These are phyloP conservation scores for Chaetomium strumarium DNA, from an alignment of 2,329 filamentous ascomycete species.

Conservation along the genomic window DNA sequence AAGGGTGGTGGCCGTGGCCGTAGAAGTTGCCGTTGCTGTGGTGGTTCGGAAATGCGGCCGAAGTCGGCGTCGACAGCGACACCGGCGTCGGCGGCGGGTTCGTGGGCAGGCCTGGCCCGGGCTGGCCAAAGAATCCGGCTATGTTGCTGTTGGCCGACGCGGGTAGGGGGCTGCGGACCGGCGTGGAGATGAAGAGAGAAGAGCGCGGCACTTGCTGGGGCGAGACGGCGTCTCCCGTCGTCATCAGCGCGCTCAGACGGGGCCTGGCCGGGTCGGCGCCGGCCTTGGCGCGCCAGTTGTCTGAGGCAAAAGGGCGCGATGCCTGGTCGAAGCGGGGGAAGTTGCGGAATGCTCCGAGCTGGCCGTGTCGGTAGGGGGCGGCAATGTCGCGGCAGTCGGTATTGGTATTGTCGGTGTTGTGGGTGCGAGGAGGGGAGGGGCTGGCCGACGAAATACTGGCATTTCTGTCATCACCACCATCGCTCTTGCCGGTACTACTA, in stretches of 20 bases:
- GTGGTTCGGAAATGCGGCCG: background rate
- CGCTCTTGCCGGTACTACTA: background rate
- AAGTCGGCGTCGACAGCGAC: slow-evolving; percentile 2
- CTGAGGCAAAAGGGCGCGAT: slow-evolving; percentile 7
- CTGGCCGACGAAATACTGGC: background rate
- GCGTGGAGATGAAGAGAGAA: background rate
- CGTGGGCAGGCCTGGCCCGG: background rate
- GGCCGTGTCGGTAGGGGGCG: slow-evolving; percentile 1
- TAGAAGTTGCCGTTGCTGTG: background rate
- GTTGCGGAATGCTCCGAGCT: background rate
- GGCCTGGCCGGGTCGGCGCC: background rate
- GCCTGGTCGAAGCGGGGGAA: slow-evolving; percentile 10
- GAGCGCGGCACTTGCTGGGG: background rate
- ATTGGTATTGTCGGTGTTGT: background rate
- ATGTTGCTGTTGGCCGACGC: background rate
- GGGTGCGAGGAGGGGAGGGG: background rate
- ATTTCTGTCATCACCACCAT: background rate
- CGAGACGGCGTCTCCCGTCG: background rate
- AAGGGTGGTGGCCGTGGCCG: slow-evolving; percentile 1
- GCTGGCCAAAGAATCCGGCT: background rate
- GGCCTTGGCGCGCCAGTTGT: slow-evolving; percentile 11
- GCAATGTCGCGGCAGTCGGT: background rate
- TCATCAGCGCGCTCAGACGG: background rate
- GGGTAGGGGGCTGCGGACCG: slow-evolving; percentile 1
- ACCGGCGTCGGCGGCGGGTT: slow-evolving; percentile 3